phyloP scores from a whole-genome alignment of 768 basidiomycete genomes.

The Amanita rubescens region DNA sequence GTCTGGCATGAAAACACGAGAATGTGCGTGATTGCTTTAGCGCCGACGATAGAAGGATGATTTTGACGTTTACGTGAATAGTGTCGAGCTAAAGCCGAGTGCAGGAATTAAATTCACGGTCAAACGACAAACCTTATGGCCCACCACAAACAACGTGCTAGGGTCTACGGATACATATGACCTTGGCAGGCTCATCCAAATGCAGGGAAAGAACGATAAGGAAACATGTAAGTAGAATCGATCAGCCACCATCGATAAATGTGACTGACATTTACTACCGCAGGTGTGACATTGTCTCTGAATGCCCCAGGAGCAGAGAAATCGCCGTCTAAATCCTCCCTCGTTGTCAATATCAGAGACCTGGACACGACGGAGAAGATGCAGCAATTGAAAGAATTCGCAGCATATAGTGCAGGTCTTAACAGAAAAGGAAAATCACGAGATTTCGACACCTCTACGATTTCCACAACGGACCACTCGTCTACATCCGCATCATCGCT shows the following conservation, averaged over 20 bases:
- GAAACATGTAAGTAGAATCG: background rate
- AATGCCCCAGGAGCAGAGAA: background rate
- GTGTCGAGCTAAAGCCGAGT: constrained; percentile 1
- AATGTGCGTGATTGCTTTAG: background rate
- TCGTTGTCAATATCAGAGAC: constrained; percentile 7
- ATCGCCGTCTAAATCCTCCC: background rate
- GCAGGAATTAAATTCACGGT: constrained; percentile 3
- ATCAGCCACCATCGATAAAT: background rate
- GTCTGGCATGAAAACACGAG: constrained; percentile 7
- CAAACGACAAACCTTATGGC: constrained; percentile 3
- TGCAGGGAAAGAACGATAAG: constrained; percentile 8
- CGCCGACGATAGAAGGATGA: background rate
- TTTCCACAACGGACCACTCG: background rate
- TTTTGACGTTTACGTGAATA: background rate
- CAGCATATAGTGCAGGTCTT: background rate
- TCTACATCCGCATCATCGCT: background rate
- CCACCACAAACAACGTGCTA: background rate
- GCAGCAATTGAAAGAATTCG: constrained; percentile 1
- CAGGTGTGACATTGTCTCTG: constrained; percentile 2
- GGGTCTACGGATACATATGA: constrained; percentile 4
- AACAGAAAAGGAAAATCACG: background rate
- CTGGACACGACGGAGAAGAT: constrained; percentile 3
- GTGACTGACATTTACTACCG: background rate
- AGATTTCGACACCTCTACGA: background rate
- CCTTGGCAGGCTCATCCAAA: constrained; percentile 5